Evolutionary conservation across 345 rosid genomes (phyloP), one percentile per base, ranked within the genome.

Genomic region (Brassica nigra): DNA sequence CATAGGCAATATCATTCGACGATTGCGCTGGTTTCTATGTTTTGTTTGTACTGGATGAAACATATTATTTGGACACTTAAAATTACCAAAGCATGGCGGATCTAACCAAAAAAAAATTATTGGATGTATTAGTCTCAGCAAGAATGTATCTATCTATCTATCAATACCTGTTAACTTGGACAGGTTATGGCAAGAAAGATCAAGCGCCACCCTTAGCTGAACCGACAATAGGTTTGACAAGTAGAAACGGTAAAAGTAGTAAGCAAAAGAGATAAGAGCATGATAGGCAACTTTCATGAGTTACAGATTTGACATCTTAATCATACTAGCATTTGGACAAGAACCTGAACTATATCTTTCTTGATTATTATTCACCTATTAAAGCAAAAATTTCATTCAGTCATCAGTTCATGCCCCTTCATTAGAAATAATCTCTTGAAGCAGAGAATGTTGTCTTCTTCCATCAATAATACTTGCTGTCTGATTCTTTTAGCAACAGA

Each of bases 381-480:
- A 18, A 18, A 30, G 27, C 5, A 77, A 55, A 42, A 37, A 37
- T 8, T 37, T 78, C 55, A 92, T 6, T 91, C 98, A 8, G 93
- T 81, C 66, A 94, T 92, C 97, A 58, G 98, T 92, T 12, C 98
- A 97, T 11, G 92, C 87, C 14, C 98, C 97, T 80, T 89, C 86
- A 76, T 87, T 92, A 3, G 97, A 88, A 97, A 94, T 84, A 71
- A 94, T 87, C 87, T 94, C 97, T 20, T 84, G 90, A 70, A 94
- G 92, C 81, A 94, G 73, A 4, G 97, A 92, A 78, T 92, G 98
- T 8, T 89, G 84, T 36, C 86, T 88, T 75, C 97, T 74, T 2
- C 98, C 98, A 80, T 92, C 98, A 6, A 92, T 92, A 57, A 94
- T 91, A 82, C 97, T 94, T 0, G 95, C 92, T 0, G 98, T 92